phyloP scores from a whole-genome alignment of 305 asterid species.

The Caryopteris hybrid region DNA sequence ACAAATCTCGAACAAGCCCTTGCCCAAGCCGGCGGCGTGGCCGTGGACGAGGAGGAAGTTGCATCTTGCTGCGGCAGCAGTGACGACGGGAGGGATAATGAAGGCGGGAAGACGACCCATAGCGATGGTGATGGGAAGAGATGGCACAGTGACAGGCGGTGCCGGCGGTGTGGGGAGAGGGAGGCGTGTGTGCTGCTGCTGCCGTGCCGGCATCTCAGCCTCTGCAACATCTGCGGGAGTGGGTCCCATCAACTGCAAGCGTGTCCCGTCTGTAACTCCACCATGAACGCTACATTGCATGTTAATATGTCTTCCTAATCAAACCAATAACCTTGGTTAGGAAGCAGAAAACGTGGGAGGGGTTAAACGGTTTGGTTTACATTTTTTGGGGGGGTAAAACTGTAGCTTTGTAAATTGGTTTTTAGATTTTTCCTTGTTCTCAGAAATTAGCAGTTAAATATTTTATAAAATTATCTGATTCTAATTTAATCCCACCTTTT shows the following conservation, averaged over 20 bases:
- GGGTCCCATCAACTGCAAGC: slow-evolving; percentile 43
- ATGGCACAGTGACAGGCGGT: slow-evolving; percentile 22
- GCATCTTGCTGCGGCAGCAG: slow-evolving; percentile 70
- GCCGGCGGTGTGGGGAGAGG: slow-evolving; percentile 56
- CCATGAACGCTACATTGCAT: slow-evolving; percentile 65
- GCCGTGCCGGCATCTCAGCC: slow-evolving; percentile 87
- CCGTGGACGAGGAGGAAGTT: slow-evolving; percentile 34
- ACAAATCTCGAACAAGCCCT: slow-evolving; percentile 58
- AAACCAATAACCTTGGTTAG: not conserved
- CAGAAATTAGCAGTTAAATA: not conserved
- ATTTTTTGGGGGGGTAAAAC: not conserved
- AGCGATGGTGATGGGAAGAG: not conserved
- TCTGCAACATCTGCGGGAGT: slow-evolving; percentile 63
- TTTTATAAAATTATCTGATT: too few relatives aligned
- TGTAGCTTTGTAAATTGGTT: not conserved
- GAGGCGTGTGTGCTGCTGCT: slow-evolving; percentile 67
- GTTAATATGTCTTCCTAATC: slow-evolving; percentile 40
- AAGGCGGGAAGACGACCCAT: not conserved
- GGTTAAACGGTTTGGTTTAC: not conserved
- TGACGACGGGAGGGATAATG: slow-evolving; percentile 18
- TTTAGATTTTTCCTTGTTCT: not conserved
- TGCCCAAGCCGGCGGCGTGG: slow-evolving; percentile 37
- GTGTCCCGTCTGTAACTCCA: slow-evolving; percentile 64
- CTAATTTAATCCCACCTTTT: too few relatives aligned
- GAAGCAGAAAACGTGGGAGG: not conserved